phyloP scores from a whole-genome alignment of 2,329 filamentous ascomycete genomes.

The Sporothrix variecibatus region DNA sequence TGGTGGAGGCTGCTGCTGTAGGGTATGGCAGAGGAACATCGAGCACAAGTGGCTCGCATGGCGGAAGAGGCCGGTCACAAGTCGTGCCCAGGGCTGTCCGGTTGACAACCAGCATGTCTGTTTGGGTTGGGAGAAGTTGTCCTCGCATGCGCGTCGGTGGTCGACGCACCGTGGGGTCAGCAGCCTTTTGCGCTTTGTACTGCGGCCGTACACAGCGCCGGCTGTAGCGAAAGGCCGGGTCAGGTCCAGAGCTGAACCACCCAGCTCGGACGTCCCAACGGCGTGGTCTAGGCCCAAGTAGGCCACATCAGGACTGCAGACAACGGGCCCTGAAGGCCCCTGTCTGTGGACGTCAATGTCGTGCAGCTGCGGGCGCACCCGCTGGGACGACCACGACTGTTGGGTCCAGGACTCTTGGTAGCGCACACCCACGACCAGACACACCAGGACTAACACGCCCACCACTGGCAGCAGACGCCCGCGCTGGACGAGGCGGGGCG shows the following conservation, averaged over 20 bases:
- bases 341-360: background rate
- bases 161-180: background rate
- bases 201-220: slow-evolving; percentile 40
- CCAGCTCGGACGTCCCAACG: background rate
- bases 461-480: slow-evolving; percentile 19
- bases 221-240: slow-evolving; percentile 48
- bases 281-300: slow-evolving; percentile 33
- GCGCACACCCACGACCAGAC: background rate
- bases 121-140: background rate
- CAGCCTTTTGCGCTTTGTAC: background rate
- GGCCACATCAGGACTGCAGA: slow-evolving; percentile 28
- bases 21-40: slow-evolving; percentile 50
- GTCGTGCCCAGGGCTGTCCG: background rate
- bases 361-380: background rate
- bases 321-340: background rate
- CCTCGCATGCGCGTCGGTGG: background rate
- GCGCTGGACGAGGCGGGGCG: slow-evolving; percentile 15
- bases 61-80: slow-evolving; percentile 21
- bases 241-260: slow-evolving; percentile 33
- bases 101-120: background rate
- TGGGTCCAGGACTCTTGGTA: too few species aligned
- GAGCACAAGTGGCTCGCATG: slow-evolving; percentile 49
- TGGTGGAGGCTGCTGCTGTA: slow-evolving; percentile 32
- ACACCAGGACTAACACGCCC: background rate
- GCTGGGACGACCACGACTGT: background rate